Base-by-base conservation (phyloP, 1,284 basidiomycete species). In the Puccinia hordei region DNA sequence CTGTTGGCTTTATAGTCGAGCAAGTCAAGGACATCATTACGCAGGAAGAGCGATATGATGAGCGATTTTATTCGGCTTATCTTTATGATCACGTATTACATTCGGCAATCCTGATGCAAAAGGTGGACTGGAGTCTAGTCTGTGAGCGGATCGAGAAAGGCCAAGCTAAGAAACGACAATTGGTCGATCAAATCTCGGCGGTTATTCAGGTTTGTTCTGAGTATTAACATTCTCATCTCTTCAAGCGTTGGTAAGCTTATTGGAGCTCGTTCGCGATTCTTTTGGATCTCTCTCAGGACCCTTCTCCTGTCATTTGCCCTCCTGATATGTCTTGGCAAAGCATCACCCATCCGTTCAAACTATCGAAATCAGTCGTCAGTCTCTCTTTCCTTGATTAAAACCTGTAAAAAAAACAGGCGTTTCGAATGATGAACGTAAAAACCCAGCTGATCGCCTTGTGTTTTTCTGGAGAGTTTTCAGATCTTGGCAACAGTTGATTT, bases 311-410 rank as follows among this genome's bases (percentile, higher is more conserved):
- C 35, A 38, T 35, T 55, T 35, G 51, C 5, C 27, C 15, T 4
- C 53, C 12, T 73, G 35, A 73, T n/a, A n/a, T 57, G n/a, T 19
- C 71, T 41, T 73, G 71, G 71, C 27, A 53, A 55, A 73, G 49
- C 24, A 41, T 73, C 22, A 53, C 71, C 1, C 49, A 41, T 27
- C 51, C 49, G 17, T 73, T 73, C 13, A 57, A 30, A 24, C 15
- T 73, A 24, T 73, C 71, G 1, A 35, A 59, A 73, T 73, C 71
- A 73, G 53, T 53, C 49, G 71, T 57, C 49, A 71, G 68, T 71
- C 33, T 63, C 38, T 22, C 38, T 68, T 46, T 44, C 38, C n/a
- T 65, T 65, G 3, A 6, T 38, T 35, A 59, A 59, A 63, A 63
- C 17, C 9, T 19, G 24, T n/a, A 19, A 55, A 55, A 19, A 27